Conservation (phyloP, 306 rosid species). For the Casuarina equisetifolia region DNA sequence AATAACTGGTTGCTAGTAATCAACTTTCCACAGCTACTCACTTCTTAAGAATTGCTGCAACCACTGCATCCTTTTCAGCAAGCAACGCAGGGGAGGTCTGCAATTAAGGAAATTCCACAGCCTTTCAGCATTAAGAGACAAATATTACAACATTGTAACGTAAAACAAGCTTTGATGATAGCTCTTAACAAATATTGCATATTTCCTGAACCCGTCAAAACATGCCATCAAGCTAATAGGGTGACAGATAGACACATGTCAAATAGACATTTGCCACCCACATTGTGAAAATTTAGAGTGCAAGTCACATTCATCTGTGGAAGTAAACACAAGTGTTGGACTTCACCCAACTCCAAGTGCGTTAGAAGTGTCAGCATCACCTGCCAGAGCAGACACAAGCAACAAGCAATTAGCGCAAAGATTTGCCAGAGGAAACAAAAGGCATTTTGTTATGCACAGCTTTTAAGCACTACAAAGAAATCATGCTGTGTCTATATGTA, state of each 20-base stretch:
- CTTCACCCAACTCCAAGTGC: slow-evolving; percentile 87
- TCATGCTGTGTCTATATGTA: slow-evolving; percentile 6
- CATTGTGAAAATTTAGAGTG: slow-evolving; percentile 76
- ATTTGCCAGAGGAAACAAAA: slow-evolving; percentile 17
- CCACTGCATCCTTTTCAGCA: slow-evolving; percentile 59
- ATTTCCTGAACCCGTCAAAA: slow-evolving; percentile 7
- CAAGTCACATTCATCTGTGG: slow-evolving; percentile 77
- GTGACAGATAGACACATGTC: neutral
- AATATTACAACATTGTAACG: neutral
- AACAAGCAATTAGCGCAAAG: slow-evolving; percentile 22
- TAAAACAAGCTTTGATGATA: slow-evolving; percentile 8
- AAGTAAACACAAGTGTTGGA: slow-evolving; percentile 69
- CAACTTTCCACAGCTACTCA: slow-evolving; percentile 35
- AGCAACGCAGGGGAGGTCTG: slow-evolving; percentile 75
- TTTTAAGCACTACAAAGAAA: neutral
- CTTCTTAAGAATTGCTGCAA: slow-evolving; percentile 74
- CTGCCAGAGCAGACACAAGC: slow-evolving; percentile 45
- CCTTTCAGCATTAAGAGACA: slow-evolving; percentile 19
- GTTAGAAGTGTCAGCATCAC: slow-evolving; percentile 90
- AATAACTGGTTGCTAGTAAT: slow-evolving; percentile 19
- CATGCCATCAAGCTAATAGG: slow-evolving; percentile 7
- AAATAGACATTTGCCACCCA: slow-evolving; percentile 24
- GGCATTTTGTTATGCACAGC: slow-evolving; percentile 8
- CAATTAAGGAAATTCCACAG: slow-evolving; percentile 21
- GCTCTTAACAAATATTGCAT: slow-evolving; percentile 22